phyloP scores from a whole-genome alignment of 176 grass and related monocot genomes.

The Oryza meyeriana region DNA sequence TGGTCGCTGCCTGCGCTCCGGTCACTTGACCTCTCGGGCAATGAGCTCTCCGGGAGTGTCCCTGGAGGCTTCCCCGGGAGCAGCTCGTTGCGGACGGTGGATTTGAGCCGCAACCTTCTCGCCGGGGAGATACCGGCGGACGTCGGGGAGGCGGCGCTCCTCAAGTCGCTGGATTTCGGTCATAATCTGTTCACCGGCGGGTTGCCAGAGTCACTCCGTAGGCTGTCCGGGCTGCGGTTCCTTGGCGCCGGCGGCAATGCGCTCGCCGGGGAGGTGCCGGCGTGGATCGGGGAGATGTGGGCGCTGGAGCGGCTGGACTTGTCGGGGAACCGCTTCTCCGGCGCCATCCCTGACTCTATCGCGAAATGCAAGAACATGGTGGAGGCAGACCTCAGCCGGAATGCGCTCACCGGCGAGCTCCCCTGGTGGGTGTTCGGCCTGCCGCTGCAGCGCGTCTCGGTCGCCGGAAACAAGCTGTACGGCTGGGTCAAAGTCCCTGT shows the following conservation, averaged over 20 bases:
- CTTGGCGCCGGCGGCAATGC: slow-evolving; percentile 60
- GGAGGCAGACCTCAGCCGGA: slow-evolving; percentile 69
- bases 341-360: slow-evolving; percentile 62
- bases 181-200: slow-evolving; percentile 62
- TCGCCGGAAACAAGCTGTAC: slow-evolving; percentile 65
- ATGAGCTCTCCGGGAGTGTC: slow-evolving; percentile 57
- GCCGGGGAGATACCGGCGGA: slow-evolving; percentile 72
- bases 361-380: slow-evolving; percentile 54
- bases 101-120: slow-evolving; percentile 68
- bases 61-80: slow-evolving; percentile 51
- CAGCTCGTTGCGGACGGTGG: slow-evolving; percentile 48
- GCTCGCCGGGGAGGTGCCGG: slow-evolving; percentile 55
- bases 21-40: slow-evolving; percentile 77
- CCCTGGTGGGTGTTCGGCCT: slow-evolving; percentile 82
- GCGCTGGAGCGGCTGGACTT: slow-evolving; percentile 67
- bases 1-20: slow-evolving; percentile 77
- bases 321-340: slow-evolving; percentile 66
- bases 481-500: slow-evolving; percentile 51
- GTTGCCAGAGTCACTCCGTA: slow-evolving; percentile 60
- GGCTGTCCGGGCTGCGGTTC: slow-evolving; percentile 49
- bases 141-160: slow-evolving; percentile 55
- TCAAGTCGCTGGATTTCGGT: slow-evolving; percentile 75
- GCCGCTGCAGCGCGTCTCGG: slow-evolving; percentile 55
- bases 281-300: slow-evolving; percentile 87
- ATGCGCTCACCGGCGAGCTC: slow-evolving; percentile 66